Base-by-base conservation (phyloP, 176 grass and related monocot species). In the Tillandsia fasciculata region DNA sequence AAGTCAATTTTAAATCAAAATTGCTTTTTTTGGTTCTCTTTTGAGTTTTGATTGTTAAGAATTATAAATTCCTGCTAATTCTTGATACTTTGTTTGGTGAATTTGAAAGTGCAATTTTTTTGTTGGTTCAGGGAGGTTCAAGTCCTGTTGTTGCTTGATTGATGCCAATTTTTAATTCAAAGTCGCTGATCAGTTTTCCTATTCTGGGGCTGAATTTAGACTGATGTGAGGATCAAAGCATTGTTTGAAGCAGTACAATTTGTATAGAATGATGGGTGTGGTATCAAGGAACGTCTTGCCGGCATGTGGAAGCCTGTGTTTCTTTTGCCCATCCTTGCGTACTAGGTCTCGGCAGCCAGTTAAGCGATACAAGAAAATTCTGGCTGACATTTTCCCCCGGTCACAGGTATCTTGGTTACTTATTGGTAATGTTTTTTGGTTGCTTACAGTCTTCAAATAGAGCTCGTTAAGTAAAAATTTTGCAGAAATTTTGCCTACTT, bases 301-400 rank as follows among this genome's bases (percentile, higher is more conserved):
- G 5, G 76, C 72, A 71, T 92, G 90, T 72, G 90, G 87, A 71
- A 88, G 86, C 15, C 80, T 92, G 27, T 92, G 90, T 51, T 86
- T 92, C 77, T 79, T 92, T 70, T 92, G 90, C 74, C 90, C 90
- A 8, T 88, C 86, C 12, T 49, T 88, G 51, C 83, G 90, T 11
- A 78, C 90, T 14, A 84, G 90, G 80, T 92, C 90, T 65, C 83
- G 90, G 64, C 90, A 92, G 53, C 90, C 90, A 1, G 90, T 92
- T 12, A 88, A 92, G 90, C 80, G 86, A 51, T 92, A 92, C 83
- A 92, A 88, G 86, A 92, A 92, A 70, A 50, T 92, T 73, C 82
- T 92, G 68, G 74, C 83, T 33, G 90, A 92, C 53, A 92, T 92
- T 73, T 92, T 92, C 80, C 90, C 90, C 50, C 72, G 76, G 72